phyloP scores from a whole-genome alignment of 1,139 yeast genomes.

The Yamadazyma blattariae region DNA sequence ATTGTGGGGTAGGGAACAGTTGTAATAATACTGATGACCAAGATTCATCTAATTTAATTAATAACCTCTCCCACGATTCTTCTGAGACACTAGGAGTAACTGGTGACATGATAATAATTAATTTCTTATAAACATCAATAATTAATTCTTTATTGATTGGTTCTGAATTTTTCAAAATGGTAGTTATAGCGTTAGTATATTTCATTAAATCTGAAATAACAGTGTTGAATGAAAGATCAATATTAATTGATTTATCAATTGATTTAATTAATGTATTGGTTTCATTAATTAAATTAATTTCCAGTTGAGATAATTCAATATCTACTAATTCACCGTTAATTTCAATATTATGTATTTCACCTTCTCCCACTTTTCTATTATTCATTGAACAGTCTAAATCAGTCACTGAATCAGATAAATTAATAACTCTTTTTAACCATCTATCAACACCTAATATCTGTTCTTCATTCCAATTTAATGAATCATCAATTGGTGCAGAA shows the following conservation, averaged over 20 bases:
- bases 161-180: conserved; percentile 29
- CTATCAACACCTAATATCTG: conserved; percentile 85
- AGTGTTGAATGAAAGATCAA: conserved; percentile 70
- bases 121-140: conserved; percentile 45
- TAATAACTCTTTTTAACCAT: conserved; percentile 69
- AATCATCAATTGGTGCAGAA: conserved; percentile 85
- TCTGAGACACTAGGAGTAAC: conserved; percentile 81
- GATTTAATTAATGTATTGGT: conserved; percentile 47
- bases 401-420: conserved; percentile 26
- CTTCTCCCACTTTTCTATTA: background rate
- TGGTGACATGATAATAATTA: conserved; percentile 64
- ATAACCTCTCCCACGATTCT: conserved; percentile 70
- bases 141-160: conserved; percentile 20
- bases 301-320: conserved; percentile 36
- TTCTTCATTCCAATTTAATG: conserved; percentile 84
- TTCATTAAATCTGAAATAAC: conserved; percentile 90
- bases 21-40: conserved; percentile 56
- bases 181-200: conserved; percentile 54
- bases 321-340: conserved; percentile 19
- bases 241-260: conserved; percentile 58
- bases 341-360: conserved; percentile 11
- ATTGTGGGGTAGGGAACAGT: conserved; percentile 49
- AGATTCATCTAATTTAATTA: conserved; percentile 19
- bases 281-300: conserved; percentile 56
- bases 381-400: background rate